Evolutionary conservation across 306 rosid species (phyloP).

Genomic region (Pyrus bretschneideri): DNA sequence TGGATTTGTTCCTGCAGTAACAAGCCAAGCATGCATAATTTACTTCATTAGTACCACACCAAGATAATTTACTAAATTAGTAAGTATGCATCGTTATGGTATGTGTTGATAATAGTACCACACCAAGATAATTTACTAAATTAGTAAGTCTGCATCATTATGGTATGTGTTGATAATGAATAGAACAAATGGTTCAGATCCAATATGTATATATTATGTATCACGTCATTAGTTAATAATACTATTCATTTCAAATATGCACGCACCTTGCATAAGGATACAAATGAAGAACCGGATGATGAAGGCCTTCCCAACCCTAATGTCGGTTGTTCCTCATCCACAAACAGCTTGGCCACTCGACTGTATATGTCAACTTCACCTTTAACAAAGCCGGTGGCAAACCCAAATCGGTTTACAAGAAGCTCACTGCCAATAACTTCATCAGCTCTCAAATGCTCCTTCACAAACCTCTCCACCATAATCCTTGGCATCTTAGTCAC

Average conservation of each 20-base stretch:
- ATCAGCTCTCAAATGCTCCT: conserved; percentile 73
- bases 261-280: conserved; percentile 53
- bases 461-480: conserved; percentile 73
- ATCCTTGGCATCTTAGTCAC: conserved; percentile 61
- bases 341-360: conserved; percentile 34
- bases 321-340: conserved; percentile 21
- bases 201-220: not conserved
- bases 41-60: not conserved
- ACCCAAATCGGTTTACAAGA: conserved; percentile 45
- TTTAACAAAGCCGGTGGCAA: conserved; percentile 57
- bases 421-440: conserved; percentile 61
- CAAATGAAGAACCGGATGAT: conserved; percentile 26
- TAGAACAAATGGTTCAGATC: not conserved
- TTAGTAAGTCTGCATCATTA: not conserved
- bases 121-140: not conserved
- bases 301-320: conserved; percentile 41
- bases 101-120: not conserved
- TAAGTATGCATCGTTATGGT: not conserved
- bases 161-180: not conserved
- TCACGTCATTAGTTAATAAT: not conserved
- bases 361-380: conserved; percentile 9
- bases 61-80: not conserved
- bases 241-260: not conserved
- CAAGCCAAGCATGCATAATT: not conserved
- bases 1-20: conserved; percentile 45